Evolutionary conservation across 495 filamentous ascomycete species (phyloP).

Genomic region (Hapsidospora chrysogenum): DNA sequence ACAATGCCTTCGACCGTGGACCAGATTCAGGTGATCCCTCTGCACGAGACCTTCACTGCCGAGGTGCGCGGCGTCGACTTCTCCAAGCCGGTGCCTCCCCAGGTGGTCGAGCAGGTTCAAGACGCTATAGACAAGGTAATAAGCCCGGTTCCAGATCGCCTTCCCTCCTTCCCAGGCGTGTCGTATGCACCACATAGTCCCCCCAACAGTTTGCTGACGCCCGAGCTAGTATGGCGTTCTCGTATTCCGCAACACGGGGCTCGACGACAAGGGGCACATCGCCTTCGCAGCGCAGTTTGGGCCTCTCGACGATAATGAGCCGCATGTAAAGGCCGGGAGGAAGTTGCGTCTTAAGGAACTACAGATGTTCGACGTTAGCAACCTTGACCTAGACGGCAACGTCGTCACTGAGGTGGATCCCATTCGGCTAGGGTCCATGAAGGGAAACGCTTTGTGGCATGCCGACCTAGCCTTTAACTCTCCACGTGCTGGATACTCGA

Average conservation of each 20-base stretch:
- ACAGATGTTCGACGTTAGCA: conserved; percentile 51
- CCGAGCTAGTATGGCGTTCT: conserved; percentile 45
- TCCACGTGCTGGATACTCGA: conserved; percentile 35
- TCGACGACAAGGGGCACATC: conserved; percentile 36
- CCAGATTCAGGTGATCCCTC: too few species aligned
- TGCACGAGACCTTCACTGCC: too few species aligned
- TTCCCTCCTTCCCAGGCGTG: too few species aligned
- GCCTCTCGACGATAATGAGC: conserved; percentile 40
- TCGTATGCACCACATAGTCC: too few species aligned
- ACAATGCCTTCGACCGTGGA: too few species aligned
- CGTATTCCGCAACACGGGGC: conserved; percentile 34
- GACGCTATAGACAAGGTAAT: too few species aligned
- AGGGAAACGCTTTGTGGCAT: conserved; percentile 43
- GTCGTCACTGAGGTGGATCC: conserved; percentile 22
- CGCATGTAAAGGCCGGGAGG: conserved; percentile 23
- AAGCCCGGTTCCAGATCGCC: too few species aligned
- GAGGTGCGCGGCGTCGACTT: too few species aligned
- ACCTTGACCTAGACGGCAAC: conserved; percentile 26
- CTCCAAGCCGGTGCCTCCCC: too few species aligned
- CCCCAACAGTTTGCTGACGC: too few species aligned
- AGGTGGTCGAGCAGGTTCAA: too few species aligned
- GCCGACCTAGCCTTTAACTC: conserved; percentile 44
- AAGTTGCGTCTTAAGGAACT: conserved; percentile 41
- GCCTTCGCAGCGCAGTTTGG: conserved; percentile 34
- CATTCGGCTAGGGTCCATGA: conserved; percentile 22